Conservation (phyloP, 148 eudicot genomes). For the Simmondsia chinensis region DNA sequence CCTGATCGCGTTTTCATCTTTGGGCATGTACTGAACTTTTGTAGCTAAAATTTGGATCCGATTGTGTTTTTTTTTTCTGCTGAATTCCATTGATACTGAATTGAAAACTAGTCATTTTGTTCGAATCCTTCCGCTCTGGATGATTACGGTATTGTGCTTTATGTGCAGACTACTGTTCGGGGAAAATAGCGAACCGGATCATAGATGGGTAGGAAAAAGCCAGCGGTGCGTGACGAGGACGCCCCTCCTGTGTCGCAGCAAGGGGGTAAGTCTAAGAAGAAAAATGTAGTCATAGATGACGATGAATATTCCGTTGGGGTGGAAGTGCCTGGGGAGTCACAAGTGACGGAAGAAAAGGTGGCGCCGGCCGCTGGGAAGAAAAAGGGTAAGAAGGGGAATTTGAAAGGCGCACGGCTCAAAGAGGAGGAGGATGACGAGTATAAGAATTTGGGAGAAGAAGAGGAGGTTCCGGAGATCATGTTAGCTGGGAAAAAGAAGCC, state of each 20-base stretch:
- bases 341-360: conserved; percentile 31
- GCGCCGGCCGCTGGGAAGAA: conserved; percentile 29
- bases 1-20: too few relatives aligned
- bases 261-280: conserved; percentile 51
- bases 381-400: conserved; percentile 62
- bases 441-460: conserved; percentile 24
- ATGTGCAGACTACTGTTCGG: too few relatives aligned
- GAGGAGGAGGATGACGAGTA: conserved; percentile 41
- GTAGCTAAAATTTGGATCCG: too few relatives aligned
- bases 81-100: too few relatives aligned
- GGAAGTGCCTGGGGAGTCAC: conserved; percentile 39
- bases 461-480: conserved; percentile 12
- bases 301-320: conserved; percentile 68
- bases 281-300: conserved; percentile 53
- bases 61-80: too few relatives aligned
- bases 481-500: conserved; percentile 23
- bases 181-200: too few relatives aligned
- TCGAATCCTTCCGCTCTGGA: too few relatives aligned
- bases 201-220: conserved; percentile 60
- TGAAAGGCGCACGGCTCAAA: conserved; percentile 26
- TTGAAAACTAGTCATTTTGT: too few relatives aligned
- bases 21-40: too few relatives aligned
- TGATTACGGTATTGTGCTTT: too few relatives aligned
- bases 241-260: conserved; percentile 4
- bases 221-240: conserved; percentile 31